Percentiles rank a stretch among this genome's conserved stretches.
Conservation (phyloP, 306 rosid species). For the Leucaena leucocephala region DNA sequence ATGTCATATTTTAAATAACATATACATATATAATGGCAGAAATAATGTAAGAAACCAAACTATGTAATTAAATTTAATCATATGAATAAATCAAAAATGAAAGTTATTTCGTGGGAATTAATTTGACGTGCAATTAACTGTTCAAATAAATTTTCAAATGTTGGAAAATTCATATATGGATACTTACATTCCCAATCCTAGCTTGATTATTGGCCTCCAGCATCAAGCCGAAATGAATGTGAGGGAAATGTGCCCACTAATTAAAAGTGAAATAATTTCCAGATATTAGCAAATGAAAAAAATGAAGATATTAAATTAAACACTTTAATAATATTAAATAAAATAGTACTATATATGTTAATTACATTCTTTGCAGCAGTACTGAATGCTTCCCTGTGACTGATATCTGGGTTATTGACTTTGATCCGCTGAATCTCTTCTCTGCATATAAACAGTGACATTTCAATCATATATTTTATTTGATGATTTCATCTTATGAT, state of each 20-base stretch:
- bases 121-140: background rate
- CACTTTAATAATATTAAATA: background rate
- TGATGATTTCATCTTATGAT: background rate
- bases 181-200: constrained; percentile 78
- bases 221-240: constrained; percentile 93
- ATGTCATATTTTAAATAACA: background rate
- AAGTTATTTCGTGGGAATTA: background rate
- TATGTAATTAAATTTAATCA: background rate
- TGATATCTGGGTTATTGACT: constrained; percentile 92
- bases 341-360: background rate
- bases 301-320: background rate
- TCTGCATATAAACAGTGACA: constrained; percentile 46
- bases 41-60: background rate
- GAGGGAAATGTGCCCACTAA: constrained; percentile 99
- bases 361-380: constrained; percentile 95
- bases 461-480: background rate
- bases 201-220: constrained; percentile 83
- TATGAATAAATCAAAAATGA: background rate
- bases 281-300: background rate
- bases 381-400: constrained; percentile 97
- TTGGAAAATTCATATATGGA: background rate
- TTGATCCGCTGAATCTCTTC: constrained; percentile 99
- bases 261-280: constrained; percentile 26
- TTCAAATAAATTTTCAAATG: background rate
- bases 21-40: background rate